Conservation (phyloP, 2,329 filamentous ascomycete genomes). For the Penicillium sp. region DNA sequence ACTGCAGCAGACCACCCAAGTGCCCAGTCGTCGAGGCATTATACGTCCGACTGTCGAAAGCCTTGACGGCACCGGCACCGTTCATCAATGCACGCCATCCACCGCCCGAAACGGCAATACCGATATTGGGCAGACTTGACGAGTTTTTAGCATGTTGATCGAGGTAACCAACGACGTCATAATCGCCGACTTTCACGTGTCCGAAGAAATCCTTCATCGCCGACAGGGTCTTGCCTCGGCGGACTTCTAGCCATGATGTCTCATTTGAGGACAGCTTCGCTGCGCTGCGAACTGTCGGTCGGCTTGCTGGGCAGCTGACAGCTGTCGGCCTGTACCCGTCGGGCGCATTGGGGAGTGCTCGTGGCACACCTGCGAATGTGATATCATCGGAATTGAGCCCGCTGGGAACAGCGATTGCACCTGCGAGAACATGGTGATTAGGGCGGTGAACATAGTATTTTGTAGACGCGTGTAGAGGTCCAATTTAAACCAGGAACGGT, state of each 20-base stretch:
- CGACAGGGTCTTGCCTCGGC: slow-evolving; percentile 69
- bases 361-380: slow-evolving; percentile 19
- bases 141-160: slow-evolving; percentile 56
- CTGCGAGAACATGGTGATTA: slow-evolving; percentile 7
- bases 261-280: slow-evolving; percentile 66
- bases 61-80: slow-evolving; percentile 76
- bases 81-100: slow-evolving; percentile 86
- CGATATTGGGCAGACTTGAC: slow-evolving; percentile 65
- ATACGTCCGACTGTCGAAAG: slow-evolving; percentile 71
- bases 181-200: slow-evolving; percentile 70
- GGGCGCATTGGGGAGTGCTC: slow-evolving; percentile 56
- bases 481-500: background rate
- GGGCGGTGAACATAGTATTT: background rate
- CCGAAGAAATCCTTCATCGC: slow-evolving; percentile 72
- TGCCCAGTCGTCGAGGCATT: slow-evolving; percentile 63
- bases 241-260: slow-evolving; percentile 67
- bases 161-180: slow-evolving; percentile 74
- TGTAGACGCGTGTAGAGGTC: background rate
- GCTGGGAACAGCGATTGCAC: slow-evolving; percentile 18
- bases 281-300: slow-evolving; percentile 68
- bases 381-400: slow-evolving; percentile 9
- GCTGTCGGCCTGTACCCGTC: slow-evolving; percentile 69
- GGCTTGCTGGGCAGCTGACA: slow-evolving; percentile 66
- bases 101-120: slow-evolving; percentile 76
- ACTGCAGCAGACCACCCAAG: slow-evolving; percentile 77